phyloP scores from a whole-genome alignment of 352 stramenopile species.

The Globisporangium orthogonon region DNA sequence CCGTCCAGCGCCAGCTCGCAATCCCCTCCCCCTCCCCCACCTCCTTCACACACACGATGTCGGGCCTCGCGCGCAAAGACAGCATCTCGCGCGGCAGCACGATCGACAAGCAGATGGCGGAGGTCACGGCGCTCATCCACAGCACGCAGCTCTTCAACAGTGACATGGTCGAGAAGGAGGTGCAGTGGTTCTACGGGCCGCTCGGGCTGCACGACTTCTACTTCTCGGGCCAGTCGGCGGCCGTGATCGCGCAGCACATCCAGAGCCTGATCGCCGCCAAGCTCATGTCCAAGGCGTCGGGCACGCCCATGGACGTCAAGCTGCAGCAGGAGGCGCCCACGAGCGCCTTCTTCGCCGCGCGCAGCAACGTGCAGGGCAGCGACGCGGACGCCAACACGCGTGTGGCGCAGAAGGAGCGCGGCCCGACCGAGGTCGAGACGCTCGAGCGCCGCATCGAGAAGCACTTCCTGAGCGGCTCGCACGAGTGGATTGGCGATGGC shows the following conservation, averaged over 20 bases:
- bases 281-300: constrained; percentile 74
- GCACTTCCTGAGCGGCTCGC: constrained; percentile 65
- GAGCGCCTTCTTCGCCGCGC: constrained; percentile 74
- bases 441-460: constrained; percentile 76
- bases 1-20: neutral
- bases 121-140: constrained; percentile 55
- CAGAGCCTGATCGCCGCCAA: constrained; percentile 77
- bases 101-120: constrained; percentile 39
- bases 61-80: constrained; percentile 7
- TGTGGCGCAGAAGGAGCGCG: constrained; percentile 37
- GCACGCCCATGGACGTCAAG: constrained; percentile 71
- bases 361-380: constrained; percentile 80
- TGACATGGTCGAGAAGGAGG: constrained; percentile 49
- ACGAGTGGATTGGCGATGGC: constrained; percentile 68
- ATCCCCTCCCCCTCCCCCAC: neutral
- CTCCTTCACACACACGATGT: constrained; percentile 1
- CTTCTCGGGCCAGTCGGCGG: constrained; percentile 58
- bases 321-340: constrained; percentile 68
- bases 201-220: constrained; percentile 83
- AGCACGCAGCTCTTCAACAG: constrained; percentile 53
- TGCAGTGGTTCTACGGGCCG: constrained; percentile 81
- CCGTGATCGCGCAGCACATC: constrained; percentile 70
- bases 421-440: constrained; percentile 61
- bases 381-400: constrained; percentile 42
- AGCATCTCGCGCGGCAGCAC: constrained; percentile 12